Evolutionary conservation across 208 protist species (phyloP).

Genomic region (Acanthamoeba sp.): DNA sequence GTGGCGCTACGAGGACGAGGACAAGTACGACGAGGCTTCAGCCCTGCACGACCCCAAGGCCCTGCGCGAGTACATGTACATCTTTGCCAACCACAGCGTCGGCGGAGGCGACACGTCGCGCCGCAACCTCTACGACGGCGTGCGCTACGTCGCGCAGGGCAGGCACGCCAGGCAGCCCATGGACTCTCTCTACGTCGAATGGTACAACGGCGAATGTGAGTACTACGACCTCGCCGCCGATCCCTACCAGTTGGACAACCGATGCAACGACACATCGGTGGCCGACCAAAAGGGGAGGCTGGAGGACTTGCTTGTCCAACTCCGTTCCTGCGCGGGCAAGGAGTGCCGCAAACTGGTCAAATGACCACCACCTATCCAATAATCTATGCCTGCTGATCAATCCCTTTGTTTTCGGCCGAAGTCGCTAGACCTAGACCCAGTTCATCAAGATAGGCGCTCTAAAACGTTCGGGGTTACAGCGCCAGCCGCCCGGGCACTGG

Average conservation of each 20-base stretch:
- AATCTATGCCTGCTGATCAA: no score
- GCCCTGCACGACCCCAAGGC: not conserved
- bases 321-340: not conserved
- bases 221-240: slow-evolving; percentile 16
- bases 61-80: not conserved
- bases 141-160: not conserved
- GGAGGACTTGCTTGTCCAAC: not conserved
- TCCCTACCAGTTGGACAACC: slow-evolving; percentile 16
- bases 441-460: no score
- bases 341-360: not conserved
- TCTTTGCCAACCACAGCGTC: slow-evolving; percentile 6
- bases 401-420: no score
- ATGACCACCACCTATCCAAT: no score
- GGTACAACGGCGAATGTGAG: slow-evolving; percentile 26
- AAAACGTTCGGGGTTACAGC: no score
- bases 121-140: not conserved
- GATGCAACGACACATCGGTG: not conserved
- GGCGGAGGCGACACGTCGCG: not conserved
- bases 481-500: no score
- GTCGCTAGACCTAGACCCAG: no score
- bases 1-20: slow-evolving; percentile 14
- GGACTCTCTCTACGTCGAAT: slow-evolving; percentile 3
- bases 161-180: not conserved
- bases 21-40: not conserved
- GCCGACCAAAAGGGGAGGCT: not conserved